Percentiles rank a stretch among this genome's conserved stretches.
These are phyloP conservation scores for Anthracocystis panici-leucophaei DNA, from an alignment of 1,284 basidiomycete genomes.

Conservation along the genomic window DNA sequence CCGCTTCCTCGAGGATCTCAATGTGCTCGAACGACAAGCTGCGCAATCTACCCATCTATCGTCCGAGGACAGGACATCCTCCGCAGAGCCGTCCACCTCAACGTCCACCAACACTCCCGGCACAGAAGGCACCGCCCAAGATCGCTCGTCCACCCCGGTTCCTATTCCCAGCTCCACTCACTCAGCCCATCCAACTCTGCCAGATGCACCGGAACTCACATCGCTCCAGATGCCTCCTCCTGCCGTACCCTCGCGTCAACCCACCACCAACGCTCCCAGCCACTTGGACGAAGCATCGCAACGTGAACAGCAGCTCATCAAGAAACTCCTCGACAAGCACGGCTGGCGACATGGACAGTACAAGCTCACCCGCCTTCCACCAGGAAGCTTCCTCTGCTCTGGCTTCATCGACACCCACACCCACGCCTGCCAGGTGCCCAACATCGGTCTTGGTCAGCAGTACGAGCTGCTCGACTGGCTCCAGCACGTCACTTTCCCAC, in stretches of 20 bases:
- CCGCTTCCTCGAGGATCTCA: slow-evolving; percentile 63
- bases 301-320: slow-evolving; percentile 45
- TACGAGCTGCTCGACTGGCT: slow-evolving; percentile 91
- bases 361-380: slow-evolving; percentile 73
- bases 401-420: slow-evolving; percentile 92
- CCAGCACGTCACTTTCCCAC: slow-evolving; percentile 85
- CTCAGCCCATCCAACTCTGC: slow-evolving; percentile 19
- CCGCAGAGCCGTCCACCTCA: slow-evolving; percentile 26
- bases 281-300: slow-evolving; percentile 26
- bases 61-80: slow-evolving; percentile 10
- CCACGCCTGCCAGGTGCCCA: slow-evolving; percentile 73
- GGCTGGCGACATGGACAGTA: slow-evolving; percentile 67
- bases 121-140: slow-evolving; percentile 18
- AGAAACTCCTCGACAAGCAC: slow-evolving; percentile 42
- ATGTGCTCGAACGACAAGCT: slow-evolving; percentile 31
- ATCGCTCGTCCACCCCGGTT: slow-evolving; percentile 54
- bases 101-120: slow-evolving; percentile 26
- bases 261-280: slow-evolving; percentile 10
- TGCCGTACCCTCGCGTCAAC: slow-evolving; percentile 29
- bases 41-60: slow-evolving; percentile 8
- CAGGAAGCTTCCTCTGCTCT: slow-evolving; percentile 85
- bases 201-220: slow-evolving; percentile 42
- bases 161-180: slow-evolving; percentile 36
- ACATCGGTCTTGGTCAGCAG: slow-evolving; percentile 74
- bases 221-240: slow-evolving; percentile 49